Conservation (phyloP, 2,329 filamentous ascomycete species). For the Nothophoma quercina region DNA sequence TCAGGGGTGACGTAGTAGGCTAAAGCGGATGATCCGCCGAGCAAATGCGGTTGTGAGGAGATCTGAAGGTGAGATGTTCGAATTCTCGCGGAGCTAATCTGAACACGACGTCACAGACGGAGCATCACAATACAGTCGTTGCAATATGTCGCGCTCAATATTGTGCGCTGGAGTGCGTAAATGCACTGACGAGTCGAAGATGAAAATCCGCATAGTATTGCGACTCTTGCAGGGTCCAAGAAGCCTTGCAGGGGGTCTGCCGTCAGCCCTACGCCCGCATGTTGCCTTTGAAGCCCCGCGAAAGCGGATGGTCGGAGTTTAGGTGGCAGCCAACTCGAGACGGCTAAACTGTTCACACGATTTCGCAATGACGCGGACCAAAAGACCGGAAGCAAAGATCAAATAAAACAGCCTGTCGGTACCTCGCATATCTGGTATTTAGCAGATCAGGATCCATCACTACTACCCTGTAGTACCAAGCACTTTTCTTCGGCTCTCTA, state of each 20-base stretch:
- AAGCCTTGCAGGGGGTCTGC: too few species aligned
- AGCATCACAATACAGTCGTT: background rate
- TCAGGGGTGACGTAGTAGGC: constrained; percentile 5
- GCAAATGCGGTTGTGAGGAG: constrained; percentile 3
- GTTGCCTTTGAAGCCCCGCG: background rate
- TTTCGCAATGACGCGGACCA: constrained; percentile 12
- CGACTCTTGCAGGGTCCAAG: too few species aligned
- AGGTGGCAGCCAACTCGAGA: constrained; percentile 1
- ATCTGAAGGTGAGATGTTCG: constrained; percentile 1
- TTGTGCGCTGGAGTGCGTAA: too few species aligned
- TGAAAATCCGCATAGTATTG: too few species aligned
- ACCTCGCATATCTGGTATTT: background rate
- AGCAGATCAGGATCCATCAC: background rate
- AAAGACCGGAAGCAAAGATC: background rate
- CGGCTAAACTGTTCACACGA: background rate
- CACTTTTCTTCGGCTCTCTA: background rate
- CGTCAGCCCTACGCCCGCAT: background rate
- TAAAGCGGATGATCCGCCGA: constrained; percentile 11
- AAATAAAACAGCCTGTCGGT: constrained; percentile 5
- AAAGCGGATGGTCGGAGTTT: constrained; percentile 12
- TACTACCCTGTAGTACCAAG: background rate
- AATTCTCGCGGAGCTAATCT: background rate
- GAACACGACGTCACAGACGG: background rate
- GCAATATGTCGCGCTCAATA: background rate
- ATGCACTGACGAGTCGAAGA: too few species aligned